Evolutionary conservation across 2,329 filamentous ascomycete genomes (phyloP).

Genomic region (Pseudocercospora fuligena): DNA sequence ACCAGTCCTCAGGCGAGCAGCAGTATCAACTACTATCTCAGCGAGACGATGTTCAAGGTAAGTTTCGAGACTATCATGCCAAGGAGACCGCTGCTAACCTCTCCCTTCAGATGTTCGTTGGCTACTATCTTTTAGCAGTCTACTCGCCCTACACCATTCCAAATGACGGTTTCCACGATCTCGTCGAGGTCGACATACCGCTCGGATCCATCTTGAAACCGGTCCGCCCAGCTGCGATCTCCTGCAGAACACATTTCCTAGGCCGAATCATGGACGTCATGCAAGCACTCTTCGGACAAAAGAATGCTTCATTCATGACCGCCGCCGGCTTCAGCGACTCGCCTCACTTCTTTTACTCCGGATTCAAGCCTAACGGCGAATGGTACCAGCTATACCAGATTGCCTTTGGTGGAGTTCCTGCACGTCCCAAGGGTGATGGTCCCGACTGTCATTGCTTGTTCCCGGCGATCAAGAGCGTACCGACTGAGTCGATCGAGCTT

Average conservation of each 20-base stretch:
- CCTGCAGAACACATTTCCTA: constrained; percentile 35
- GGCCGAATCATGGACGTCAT: constrained; percentile 37
- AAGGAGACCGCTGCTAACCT: neutral
- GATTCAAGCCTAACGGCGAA: constrained; percentile 49
- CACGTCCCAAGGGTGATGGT: constrained; percentile 35
- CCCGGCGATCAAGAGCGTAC: constrained; percentile 36
- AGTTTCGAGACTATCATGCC: neutral
- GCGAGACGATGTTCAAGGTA: constrained; percentile 35
- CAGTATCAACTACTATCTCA: constrained; percentile 37
- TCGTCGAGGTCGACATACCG: constrained; percentile 34
- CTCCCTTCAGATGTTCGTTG: constrained; percentile 30
- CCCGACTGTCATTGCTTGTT: constrained; percentile 37
- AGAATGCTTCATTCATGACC: constrained; percentile 36
- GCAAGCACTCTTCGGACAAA: constrained; percentile 37
- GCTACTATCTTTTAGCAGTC: constrained; percentile 33
- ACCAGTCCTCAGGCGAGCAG: constrained; percentile 35
- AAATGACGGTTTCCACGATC: constrained; percentile 36
- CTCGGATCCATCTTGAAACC: constrained; percentile 32
- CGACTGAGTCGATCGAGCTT: constrained; percentile 35
- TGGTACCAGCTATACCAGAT: constrained; percentile 52
- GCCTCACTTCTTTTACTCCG: constrained; percentile 39
- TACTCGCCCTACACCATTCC: constrained; percentile 35
- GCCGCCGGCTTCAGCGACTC: constrained; percentile 35
- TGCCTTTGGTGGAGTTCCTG: constrained; percentile 35
- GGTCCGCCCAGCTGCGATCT: constrained; percentile 33